Evolutionary conservation across 352 stramenopile genomes (phyloP), one percentile per base, ranked within the genome.

Genomic region (Bremia lactucae): DNA sequence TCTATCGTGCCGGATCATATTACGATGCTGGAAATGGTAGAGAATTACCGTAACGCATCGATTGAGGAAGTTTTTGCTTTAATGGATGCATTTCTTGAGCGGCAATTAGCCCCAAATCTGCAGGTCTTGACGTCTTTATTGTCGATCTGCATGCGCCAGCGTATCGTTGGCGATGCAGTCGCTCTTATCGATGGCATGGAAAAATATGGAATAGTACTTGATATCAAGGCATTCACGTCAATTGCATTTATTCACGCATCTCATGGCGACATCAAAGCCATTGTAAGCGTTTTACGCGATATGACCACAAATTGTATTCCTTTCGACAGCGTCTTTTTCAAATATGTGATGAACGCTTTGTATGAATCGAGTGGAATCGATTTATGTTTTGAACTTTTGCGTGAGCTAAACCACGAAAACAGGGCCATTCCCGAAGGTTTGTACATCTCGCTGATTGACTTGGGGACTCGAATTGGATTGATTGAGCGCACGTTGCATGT

Each of bases 21-120:
- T 35, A 89, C 76, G 41, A 89, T 89, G 73, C 47, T 85, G 18
- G 65, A 82, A 43, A 73, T 87, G 57, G 76, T 87, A 14, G 69
- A 86, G 40, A 85, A 70, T 28, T 67, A 89, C 36, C 59, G 65
- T 15, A 53, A 79, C 2, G 67, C 68, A 13, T 54, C 76, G 9
- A 69, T 85, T 23, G 52, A 65, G 8, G 71, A 89, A 8, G 42
- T 89, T 31, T 85, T 83, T 41, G 33, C 65, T 20, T 58, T 87
- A 26, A 80, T 89, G 70, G 67, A 87, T 31, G 37, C 68, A 11
- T 85, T 89, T 38, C 55, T 89, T 5, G 65, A 83, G 24, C 62
- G 66, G 41, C 50, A 67, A 1, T 15, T 89, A 24, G 37, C 36
- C 3, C 72, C 74, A 7, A 83, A 82, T 31, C 58, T 80, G 25